Evolutionary conservation across 768 basidiomycete genomes (phyloP), one percentile per base, ranked within the genome.

Genomic region (Scleroderma bovista): DNA sequence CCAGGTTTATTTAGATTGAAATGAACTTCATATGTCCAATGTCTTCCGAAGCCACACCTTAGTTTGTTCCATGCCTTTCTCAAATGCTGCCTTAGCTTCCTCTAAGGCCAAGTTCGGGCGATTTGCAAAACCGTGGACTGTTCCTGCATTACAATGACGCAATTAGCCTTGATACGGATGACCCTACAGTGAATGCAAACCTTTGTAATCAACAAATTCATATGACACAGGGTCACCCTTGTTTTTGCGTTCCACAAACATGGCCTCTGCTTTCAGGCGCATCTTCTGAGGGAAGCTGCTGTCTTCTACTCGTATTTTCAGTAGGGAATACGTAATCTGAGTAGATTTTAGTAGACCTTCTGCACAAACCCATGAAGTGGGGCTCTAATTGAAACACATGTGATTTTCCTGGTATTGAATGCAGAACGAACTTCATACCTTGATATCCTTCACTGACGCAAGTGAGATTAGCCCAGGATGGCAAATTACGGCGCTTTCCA

Each of bases 101-200:
- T 71, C 68, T 12, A 72, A 63, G 6, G 52, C 57, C 32, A 77
- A 61, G 50, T 75, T 72, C 3, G 76, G 77, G 13, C 77, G 69
- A 24, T 67, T 63, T 3, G 75, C 76, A 22, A 80, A 80, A 22
- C 79, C 75, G 47, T 77, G 78, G 2, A 55, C 55, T 15, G 72
- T 79, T 53, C 72, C 76, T 77, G 41, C 15, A 16, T 42, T 40
- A 7, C 44, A n/a, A 34, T n/a, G 3, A 19, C 12, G 36, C 49
- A 16, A 58, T 48, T 46, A 47, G 22, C 19, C 46, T 50, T 37
- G 13, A 40, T 29, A 29, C 38, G 6, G 13, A 16, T 2, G 26
- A 20, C 36, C 24, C n/a, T 12, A 9, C 15, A 17, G 26, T 19
- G 2, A 45, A 45, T 10, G 37, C 51, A 24, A 31, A 68, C 70